These are phyloP conservation scores for Zizania latifolia DNA, from an alignment of 176 grass and related monocot species.

Conservation along the genomic window DNA sequence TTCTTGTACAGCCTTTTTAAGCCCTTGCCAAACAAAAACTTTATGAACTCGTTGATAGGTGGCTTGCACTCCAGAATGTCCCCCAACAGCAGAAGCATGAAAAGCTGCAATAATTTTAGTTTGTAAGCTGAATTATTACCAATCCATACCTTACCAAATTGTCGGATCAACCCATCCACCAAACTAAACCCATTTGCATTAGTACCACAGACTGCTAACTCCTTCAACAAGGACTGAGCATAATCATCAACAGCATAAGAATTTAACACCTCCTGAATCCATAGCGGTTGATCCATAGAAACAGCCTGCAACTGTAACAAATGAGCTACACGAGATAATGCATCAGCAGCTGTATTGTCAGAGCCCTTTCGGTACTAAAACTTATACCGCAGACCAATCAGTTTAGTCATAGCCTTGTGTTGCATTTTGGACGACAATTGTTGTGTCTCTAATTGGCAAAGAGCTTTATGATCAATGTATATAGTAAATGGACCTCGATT, in stretches of 20 bases:
- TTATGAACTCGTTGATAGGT: neutral
- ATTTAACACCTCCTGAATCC: neutral
- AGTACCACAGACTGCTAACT: neutral
- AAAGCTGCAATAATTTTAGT: neutral
- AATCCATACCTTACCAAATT: neutral
- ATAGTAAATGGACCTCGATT: no score
- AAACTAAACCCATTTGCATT: neutral
- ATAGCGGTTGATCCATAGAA: fast-evolving
- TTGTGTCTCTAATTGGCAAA: no score
- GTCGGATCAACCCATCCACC: fast-evolving
- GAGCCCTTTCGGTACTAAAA: neutral
- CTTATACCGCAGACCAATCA: no score
- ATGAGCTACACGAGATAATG: neutral
- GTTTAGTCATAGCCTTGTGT: no score
- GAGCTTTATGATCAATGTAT: no score
- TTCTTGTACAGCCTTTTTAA: neutral
- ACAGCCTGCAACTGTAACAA: neutral
- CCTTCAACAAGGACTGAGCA: neutral
- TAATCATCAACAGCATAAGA: neutral
- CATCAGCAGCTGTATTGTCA: neutral
- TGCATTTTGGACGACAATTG: no score
- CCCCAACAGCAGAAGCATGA: neutral
- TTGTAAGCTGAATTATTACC: neutral
- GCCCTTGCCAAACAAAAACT: neutral
- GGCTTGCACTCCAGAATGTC: neutral